Percentiles rank a stretch among this genome's conserved stretches.
Evolutionary conservation across 306 rosid species (phyloP).

Genomic region (Castanospermum australe): DNA sequence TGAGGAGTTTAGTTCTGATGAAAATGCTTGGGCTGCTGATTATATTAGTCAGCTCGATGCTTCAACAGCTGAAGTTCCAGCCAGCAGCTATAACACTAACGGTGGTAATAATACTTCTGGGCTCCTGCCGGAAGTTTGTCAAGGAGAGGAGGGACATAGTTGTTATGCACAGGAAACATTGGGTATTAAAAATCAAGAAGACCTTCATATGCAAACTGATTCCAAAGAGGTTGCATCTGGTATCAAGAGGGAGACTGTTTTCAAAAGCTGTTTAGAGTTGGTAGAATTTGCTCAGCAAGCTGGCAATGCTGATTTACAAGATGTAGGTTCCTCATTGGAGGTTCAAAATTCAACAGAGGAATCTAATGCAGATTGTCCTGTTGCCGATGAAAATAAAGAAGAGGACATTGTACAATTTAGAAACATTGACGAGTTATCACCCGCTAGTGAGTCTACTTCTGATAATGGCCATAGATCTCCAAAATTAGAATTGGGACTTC

Average conservation of each 20-base stretch:
- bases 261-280: constrained; percentile 63
- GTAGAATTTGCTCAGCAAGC: constrained; percentile 36
- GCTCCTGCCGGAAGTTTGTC: constrained; percentile 41
- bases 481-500: constrained; percentile 29
- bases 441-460: constrained; percentile 32
- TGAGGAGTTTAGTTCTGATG: constrained; percentile 56
- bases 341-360: constrained; percentile 33
- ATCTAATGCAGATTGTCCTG: no score
- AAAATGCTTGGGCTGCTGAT: constrained; percentile 71
- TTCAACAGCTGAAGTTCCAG: constrained; percentile 32
- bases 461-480: constrained; percentile 30
- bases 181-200: constrained; percentile 37
- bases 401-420: constrained; percentile 16
- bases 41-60: constrained; percentile 54
- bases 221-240: constrained; percentile 40
- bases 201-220: constrained; percentile 28
- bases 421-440: constrained; percentile 34
- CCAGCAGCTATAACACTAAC: constrained; percentile 10
- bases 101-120: constrained; percentile 26
- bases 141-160: constrained; percentile 40
- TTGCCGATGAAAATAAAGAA: constrained; percentile 36
- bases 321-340: constrained; percentile 26
- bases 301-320: constrained; percentile 34
- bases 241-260: constrained; percentile 43
- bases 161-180: constrained; percentile 38